Evolutionary conservation across 2,329 filamentous ascomycete genomes (phyloP), one percentile per base, ranked within the genome.

Genomic region (Venturia pyrina): DNA sequence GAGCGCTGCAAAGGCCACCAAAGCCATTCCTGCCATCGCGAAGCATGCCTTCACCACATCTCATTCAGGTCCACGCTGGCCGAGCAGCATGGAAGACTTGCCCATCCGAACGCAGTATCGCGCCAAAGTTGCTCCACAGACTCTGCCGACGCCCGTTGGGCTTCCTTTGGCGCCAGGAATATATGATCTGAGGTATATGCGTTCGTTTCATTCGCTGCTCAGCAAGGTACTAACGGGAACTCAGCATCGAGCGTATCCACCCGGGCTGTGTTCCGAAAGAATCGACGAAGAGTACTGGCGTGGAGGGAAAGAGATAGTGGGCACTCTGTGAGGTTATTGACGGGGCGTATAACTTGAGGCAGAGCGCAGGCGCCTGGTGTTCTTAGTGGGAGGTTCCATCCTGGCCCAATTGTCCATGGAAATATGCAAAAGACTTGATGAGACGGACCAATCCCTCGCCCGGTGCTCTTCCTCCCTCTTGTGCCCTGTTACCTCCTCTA

Each of bases 11-110:
- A 10, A 37, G 15, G 28, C 53, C 17, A 19, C 28, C 53, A 37
- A 59, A 37, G 53, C 24, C 15, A 17, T 59, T 21, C 1, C 53
- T 5, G 17, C 28, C 15, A 37, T 59, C 8, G 15, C 53, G 53
- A 37, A 37, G 32, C 53, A 59, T 3, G 7, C 53, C 19, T 59
- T 59, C 32, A n/a, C 53, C 28, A 59, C 32, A 34, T 37, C 53
- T 3, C 28, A 21, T 37, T 37, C 28, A 15, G 28, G 53, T 19
- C 53, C 28, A 17, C 53, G 32, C 53, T 59, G 53, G 53, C 53
- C 53, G 28, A 59, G 53, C 32, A 59, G 53, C 53, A 59, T 59
- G 53, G 53, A 59, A 15, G 53, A 59, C 13, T n/a, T 37, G 32
- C 32, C 53, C 32, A 34, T 37, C 2, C 28, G 48, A 24, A 19